These are phyloP conservation scores for Amylostereum areolatum DNA, from an alignment of 1,284 basidiomycete genomes.

Conservation along the genomic window DNA sequence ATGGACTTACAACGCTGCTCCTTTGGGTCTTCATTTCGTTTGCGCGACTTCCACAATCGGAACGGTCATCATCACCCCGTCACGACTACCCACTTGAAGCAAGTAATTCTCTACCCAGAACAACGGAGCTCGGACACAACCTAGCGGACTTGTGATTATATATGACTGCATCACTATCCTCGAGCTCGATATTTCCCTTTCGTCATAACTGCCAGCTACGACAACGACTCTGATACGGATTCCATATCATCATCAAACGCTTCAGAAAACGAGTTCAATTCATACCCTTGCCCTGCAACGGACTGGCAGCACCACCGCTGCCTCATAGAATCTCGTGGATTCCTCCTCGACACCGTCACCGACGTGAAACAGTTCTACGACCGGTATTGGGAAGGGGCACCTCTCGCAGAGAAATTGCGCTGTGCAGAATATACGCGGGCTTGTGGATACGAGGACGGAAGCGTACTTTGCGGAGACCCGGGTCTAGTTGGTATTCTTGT, in stretches of 20 bases:
- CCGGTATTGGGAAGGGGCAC: conserved; percentile 24
- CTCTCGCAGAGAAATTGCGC: conserved; percentile 18
- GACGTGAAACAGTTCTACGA: conserved; percentile 57
- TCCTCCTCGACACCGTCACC: conserved; percentile 58
- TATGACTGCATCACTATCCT: too few species aligned
- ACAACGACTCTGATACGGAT: conserved; percentile 20
- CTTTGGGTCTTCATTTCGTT: too few species aligned
- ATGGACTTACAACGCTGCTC: too few species aligned
- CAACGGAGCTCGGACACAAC: too few species aligned
- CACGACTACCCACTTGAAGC: too few species aligned
- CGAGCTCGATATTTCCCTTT: too few species aligned
- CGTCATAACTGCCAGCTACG: background rate
- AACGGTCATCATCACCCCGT: too few species aligned
- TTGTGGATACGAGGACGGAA: conserved; percentile 37
- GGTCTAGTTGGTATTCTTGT: conserved; percentile 47
- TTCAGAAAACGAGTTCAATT: conserved; percentile 56
- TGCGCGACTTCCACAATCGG: too few species aligned
- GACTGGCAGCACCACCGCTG: conserved; percentile 53
- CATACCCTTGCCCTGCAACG: conserved; percentile 52
- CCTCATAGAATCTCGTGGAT: conserved; percentile 44
- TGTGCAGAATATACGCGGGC: conserved; percentile 30
- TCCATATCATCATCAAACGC: conserved; percentile 35
- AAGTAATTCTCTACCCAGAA: too few species aligned
- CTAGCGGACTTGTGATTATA: too few species aligned
- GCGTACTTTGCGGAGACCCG: conserved; percentile 60